Base-by-base conservation (phyloP, 345 rosid genomes). In the Zanthoxylum bungeanum region DNA sequence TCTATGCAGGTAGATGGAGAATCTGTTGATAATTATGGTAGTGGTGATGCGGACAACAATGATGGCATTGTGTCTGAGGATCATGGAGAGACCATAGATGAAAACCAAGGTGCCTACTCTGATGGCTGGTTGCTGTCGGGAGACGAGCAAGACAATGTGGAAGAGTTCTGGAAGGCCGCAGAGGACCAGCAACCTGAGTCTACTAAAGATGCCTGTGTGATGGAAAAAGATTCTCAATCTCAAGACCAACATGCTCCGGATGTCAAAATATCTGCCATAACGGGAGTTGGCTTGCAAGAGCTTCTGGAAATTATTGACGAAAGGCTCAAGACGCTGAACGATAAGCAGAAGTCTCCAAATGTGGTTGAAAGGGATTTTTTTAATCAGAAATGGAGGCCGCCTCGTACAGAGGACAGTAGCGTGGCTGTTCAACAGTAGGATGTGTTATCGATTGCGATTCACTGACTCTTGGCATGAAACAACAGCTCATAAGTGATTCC, bases 231-330 rank as follows among this genome's bases (percentile, higher is more conserved):
- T 50, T 12, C 68, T 1, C 65, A 68, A 60, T 21, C 82, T 1
- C 74, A 76, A 64, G 74, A 68, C 63, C 76, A 37, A 66, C 73
- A 70, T 9, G 75, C 62, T 50, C 92, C 97, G 12, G 77, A 89
- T 75, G 79, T 91, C 46, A 89, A 82, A 83, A 75, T 82, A 79
- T 95, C 97, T 21, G 97, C 97, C 39, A 31, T 79, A 44, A 88
- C 91, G 0, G 87, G 96, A 67, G 93, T 84, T 55, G 97, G 98
- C 62, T 74, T 90, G 77, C 91, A 87, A 78, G 90, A 92, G 64
- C 73, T 95, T 74, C 62, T 89, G 79, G 75, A 84, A 69, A 69
- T 89, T 12, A 78, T 95, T 2, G 93, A 89, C 21, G 88, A 80
- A 57, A 83, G 78, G 80, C 76, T 93, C 66, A 75, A 84, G 72